phyloP scores from a whole-genome alignment of 1,139 yeast species.

The Diutina sp. region DNA sequence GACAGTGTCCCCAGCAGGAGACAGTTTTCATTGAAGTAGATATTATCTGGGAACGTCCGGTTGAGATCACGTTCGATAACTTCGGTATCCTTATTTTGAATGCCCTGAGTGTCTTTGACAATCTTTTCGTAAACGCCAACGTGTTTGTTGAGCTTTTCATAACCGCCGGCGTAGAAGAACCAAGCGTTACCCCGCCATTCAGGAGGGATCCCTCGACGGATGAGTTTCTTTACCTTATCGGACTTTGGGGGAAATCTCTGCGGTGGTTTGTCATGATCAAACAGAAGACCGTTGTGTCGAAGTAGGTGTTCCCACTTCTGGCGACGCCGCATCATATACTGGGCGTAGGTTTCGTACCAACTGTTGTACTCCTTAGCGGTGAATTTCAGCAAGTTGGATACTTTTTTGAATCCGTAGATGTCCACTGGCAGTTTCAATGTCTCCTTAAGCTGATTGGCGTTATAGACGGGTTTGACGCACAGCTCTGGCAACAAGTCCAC shows the following conservation, averaged over 20 bases:
- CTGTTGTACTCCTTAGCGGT: slow-evolving; percentile 46
- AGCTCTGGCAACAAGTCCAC: neutral
- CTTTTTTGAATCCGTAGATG: slow-evolving; percentile 76
- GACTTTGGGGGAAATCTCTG: slow-evolving; percentile 71
- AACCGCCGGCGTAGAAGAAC: slow-evolving; percentile 94
- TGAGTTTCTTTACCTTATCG: slow-evolving; percentile 69
- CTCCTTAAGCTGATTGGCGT: neutral
- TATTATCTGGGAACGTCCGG: slow-evolving; percentile 89
- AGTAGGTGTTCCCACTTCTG: slow-evolving; percentile 64
- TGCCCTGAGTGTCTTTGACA: slow-evolving; percentile 37
- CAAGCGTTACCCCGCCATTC: slow-evolving; percentile 97
- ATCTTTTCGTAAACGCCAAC: slow-evolving; percentile 63
- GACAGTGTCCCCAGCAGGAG: slow-evolving; percentile 3
- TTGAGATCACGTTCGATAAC: slow-evolving; percentile 87
- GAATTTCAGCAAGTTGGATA: slow-evolving; percentile 30
- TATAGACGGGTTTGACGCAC: neutral
- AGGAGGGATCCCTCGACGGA: slow-evolving; percentile 88
- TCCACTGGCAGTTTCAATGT: slow-evolving; percentile 22
- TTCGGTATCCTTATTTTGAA: slow-evolving; percentile 64
- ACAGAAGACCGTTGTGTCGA: slow-evolving; percentile 51
- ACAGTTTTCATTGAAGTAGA: slow-evolving; percentile 32
- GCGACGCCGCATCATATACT: slow-evolving; percentile 48
- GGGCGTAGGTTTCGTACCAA: slow-evolving; percentile 67
- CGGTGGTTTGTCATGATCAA: slow-evolving; percentile 20
- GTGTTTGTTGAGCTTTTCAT: slow-evolving; percentile 56